Conservation (phyloP, 495 filamentous ascomycete genomes). For the Talaromyces liani region DNA sequence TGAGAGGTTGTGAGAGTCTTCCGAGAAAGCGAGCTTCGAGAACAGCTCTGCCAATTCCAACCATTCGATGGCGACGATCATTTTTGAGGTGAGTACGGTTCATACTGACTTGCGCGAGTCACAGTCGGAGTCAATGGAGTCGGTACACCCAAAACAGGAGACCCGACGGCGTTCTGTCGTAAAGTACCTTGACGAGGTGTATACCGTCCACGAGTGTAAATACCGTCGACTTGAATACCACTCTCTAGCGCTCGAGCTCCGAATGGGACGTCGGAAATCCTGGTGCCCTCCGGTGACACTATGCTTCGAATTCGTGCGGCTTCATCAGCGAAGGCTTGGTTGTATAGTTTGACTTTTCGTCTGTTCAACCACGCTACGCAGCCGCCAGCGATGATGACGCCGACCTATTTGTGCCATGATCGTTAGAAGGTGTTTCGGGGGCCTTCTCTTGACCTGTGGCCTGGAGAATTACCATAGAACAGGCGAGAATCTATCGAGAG, state of each 20-base stretch:
- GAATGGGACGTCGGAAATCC: constrained; percentile 66
- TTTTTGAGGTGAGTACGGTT: background rate
- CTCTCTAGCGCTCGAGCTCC: constrained; percentile 83
- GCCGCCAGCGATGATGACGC: constrained; percentile 38
- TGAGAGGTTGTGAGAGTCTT: background rate
- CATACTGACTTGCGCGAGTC: background rate
- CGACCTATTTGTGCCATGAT: constrained; percentile 23
- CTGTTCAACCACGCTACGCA: constrained; percentile 50
- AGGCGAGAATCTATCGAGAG: constrained; percentile 30
- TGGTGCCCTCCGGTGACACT: constrained; percentile 23
- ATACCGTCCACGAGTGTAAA: constrained; percentile 70
- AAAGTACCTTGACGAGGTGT: constrained; percentile 27
- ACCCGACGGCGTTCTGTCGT: constrained; percentile 13
- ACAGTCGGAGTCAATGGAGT: constrained; percentile 11
- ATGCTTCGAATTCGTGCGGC: constrained; percentile 41
- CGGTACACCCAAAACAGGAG: constrained; percentile 12
- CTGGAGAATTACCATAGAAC: constrained; percentile 34
- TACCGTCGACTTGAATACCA: constrained; percentile 78
- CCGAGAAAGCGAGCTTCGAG: background rate
- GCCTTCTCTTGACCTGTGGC: background rate
- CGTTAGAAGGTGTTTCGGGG: constrained; percentile 22
- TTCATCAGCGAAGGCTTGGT: constrained; percentile 27
- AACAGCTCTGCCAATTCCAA: background rate
- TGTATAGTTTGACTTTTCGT: constrained; percentile 40
- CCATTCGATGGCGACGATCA: background rate